A percentile compares a stretch with the other conserved stretches of the same genome.
Evolutionary conservation across 2,329 filamentous ascomycete genomes (phyloP).

Genomic region (Beauveria sp.): DNA sequence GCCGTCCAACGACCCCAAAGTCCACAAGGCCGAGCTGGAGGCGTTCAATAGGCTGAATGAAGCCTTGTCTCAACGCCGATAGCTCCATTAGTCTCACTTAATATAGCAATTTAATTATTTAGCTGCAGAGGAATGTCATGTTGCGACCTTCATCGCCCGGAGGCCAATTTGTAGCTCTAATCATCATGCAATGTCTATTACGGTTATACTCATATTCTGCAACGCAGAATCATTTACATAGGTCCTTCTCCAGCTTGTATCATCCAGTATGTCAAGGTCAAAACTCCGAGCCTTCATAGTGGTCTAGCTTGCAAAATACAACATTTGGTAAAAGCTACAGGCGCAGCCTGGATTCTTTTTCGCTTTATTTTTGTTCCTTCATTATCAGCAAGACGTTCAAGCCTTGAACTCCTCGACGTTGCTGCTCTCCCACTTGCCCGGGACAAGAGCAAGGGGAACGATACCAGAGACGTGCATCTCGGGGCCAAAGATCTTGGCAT

Average conservation of each 20-base stretch:
- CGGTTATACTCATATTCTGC: conserved; percentile 10
- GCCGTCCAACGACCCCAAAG: background rate
- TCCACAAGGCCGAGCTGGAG: background rate
- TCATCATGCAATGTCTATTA: conserved; percentile 11
- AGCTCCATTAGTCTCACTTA: background rate
- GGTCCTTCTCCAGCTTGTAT: conserved; percentile 1
- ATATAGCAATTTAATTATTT: too few species aligned
- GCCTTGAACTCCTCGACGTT: conserved; percentile 53
- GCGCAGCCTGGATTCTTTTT: conserved; percentile 2
- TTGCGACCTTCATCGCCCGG: background rate
- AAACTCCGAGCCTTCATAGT: conserved; percentile 18
- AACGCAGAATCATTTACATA: conserved; percentile 9
- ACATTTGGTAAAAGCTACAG: conserved; percentile 16
- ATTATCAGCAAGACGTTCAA: conserved; percentile 26
- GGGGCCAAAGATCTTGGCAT: conserved; percentile 55
- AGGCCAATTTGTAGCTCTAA: background rate
- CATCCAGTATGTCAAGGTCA: conserved; percentile 10
- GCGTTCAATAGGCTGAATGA: background rate
- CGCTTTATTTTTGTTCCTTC: background rate
- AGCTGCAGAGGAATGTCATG: background rate
- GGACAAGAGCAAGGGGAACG: conserved; percentile 78
- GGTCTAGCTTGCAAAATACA: conserved; percentile 29
- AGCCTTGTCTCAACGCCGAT: background rate
- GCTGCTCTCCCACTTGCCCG: conserved; percentile 56
- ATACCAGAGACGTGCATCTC: conserved; percentile 98